Evolutionary conservation across 192 early-diverging fungal genomes (phyloP), one percentile per base, ranked within the genome.

Genomic region (Backusella tuberculispora): DNA sequence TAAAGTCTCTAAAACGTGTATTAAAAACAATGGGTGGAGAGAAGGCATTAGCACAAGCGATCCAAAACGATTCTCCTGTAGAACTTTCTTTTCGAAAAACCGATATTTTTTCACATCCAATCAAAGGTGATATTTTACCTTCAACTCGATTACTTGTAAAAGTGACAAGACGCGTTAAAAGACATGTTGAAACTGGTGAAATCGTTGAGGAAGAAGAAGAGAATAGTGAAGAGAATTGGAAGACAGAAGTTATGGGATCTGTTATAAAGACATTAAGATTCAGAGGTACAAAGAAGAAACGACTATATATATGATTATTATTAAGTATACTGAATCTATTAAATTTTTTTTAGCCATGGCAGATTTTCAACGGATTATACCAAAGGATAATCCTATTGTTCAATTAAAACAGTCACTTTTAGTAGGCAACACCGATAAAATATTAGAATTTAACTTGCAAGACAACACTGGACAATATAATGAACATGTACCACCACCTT

Each of bases 31-130:
- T 90, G 10, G 88, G 88, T 47, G 88, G 88, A 3, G 72, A 76
- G 41, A 72, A 76, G 14, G 81, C 79, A 13, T 72, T 90, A 17
- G 71, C 78, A 46, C 53, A 89, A 83, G 80, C 85, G 21, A 80
- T 88, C 41, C 69, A 78, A 17, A 44, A 83, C 24, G 78, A 85
- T 46, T 15, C 26, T 26, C 71, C 82, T 14, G 71, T 92, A 19
- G 88, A 92, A 70, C 74, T 92, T 7, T 73, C 78, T 5, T 90
- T 81, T 75, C 73, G 90, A 13, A 85, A 83, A 3, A 66, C 78
- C 15, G 87, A 90, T 71, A 87, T 87, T 6, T 92, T 92, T 74
- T 86, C 81, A 1, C 91, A 92, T 81, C 85, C 90, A 19, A 85
- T 92, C 42, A 76, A 83, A 63, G 91, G 91, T 26, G 85, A 89